A percentile compares a stretch with the other conserved stretches of the same genome.
phyloP scores from a whole-genome alignment of 208 protist genomes.

The Acanthamoeba lenticulata region DNA sequence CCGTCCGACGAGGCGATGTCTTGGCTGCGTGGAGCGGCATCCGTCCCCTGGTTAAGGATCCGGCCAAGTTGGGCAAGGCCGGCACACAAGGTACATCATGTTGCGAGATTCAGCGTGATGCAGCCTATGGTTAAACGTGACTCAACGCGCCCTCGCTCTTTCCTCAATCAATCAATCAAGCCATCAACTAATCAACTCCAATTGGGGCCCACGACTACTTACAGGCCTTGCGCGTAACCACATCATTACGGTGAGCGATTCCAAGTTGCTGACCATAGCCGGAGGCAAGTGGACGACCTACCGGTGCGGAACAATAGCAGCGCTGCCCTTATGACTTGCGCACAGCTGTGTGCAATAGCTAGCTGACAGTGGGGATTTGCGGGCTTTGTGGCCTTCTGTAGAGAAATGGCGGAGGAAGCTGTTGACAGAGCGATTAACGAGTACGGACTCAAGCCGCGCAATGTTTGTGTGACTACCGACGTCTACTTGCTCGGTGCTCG shows the following conservation, averaged over 20 bases:
- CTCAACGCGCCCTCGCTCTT: no score
- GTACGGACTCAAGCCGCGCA: background rate
- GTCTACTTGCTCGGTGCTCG: background rate
- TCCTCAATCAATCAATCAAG: no score
- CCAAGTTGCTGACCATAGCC: constrained; percentile 66
- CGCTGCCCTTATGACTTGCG: no score
- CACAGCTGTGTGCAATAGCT: no score
- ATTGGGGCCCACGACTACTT: no score
- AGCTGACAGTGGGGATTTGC: no score
- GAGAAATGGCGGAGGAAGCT: constrained; percentile 72
- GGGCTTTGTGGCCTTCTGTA: background rate
- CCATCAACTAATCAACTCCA: no score
- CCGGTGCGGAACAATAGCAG: background rate
- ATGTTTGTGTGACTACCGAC: background rate
- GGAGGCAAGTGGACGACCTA: constrained; percentile 80
- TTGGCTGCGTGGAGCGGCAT: constrained; percentile 78
- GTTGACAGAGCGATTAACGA: constrained; percentile 64
- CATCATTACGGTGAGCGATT: constrained; percentile 35
- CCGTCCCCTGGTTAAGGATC: constrained; percentile 70
- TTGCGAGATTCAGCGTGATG: no score
- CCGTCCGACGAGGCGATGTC: constrained; percentile 61
- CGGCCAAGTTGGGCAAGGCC: background rate
- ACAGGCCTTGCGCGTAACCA: constrained; percentile 56
- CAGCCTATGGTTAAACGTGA: no score
- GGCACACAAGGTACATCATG: background rate